phyloP scores from a whole-genome alignment of 805 yeast species.

The Suhomyces faveliae region DNA sequence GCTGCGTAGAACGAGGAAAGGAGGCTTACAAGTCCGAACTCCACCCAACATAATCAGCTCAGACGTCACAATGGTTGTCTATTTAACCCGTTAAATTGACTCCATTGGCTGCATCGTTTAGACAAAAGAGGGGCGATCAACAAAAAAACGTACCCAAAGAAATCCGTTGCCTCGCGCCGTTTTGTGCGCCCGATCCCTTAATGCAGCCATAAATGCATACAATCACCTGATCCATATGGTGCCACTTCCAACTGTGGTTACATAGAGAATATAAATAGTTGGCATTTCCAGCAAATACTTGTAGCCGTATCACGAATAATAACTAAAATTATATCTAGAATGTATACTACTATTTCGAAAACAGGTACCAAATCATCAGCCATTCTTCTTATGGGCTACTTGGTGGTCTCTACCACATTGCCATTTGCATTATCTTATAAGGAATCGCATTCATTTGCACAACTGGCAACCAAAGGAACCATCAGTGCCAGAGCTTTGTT shows the following conservation, averaged over 20 bases:
- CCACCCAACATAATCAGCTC: background rate
- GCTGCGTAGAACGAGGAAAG: background rate
- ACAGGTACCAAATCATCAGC: constrained; percentile 19
- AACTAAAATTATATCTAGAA: constrained; percentile 15
- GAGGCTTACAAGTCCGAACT: background rate
- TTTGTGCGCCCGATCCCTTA: background rate
- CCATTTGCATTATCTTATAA: constrained; percentile 43
- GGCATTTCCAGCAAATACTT: background rate
- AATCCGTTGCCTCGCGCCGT: background rate
- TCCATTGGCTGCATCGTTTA: constrained; percentile 2
- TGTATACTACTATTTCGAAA: constrained; percentile 21
- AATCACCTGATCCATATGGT: constrained; percentile 6
- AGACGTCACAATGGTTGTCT: background rate
- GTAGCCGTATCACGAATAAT: background rate
- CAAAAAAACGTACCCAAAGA: background rate
- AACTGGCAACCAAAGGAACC: constrained; percentile 29
- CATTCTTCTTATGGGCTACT: constrained; percentile 35
- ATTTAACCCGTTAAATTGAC: background rate
- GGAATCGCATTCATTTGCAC: constrained; percentile 23
- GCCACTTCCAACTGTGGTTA: constrained; percentile 9
- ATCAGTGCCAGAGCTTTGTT: constrained; percentile 36
- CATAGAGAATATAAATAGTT: constrained; percentile 2
- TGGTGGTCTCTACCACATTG: constrained; percentile 37
- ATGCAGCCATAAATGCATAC: background rate
- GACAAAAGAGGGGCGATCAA: background rate